These are phyloP conservation scores for Acacia acuminata DNA, from an alignment of 306 rosid species.

Conservation along the genomic window DNA sequence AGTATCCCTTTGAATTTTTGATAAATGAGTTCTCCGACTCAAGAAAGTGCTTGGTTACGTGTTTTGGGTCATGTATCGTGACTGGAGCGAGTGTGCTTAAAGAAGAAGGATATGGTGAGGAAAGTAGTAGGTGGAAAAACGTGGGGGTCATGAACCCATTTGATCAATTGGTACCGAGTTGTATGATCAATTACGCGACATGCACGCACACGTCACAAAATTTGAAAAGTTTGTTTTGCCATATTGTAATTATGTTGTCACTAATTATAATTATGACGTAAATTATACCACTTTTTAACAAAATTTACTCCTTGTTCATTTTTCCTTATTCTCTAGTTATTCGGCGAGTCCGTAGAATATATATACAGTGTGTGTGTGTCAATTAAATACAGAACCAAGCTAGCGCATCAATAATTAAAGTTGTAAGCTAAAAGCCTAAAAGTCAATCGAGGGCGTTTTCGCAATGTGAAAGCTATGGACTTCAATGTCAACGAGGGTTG, in stretches of 20 bases:
- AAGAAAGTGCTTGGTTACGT: constrained; percentile 74
- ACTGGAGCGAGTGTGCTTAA: constrained; percentile 70
- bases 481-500: background rate
- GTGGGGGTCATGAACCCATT: constrained; percentile 41
- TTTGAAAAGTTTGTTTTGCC: background rate
- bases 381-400: background rate
- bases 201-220: too few relatives aligned
- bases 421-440: background rate
- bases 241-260: background rate
- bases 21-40: constrained; percentile 87
- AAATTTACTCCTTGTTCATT: background rate
- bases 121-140: constrained; percentile 75
- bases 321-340: background rate
- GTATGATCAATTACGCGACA: background rate
- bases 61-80: constrained; percentile 70
- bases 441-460: background rate
- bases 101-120: constrained; percentile 85
- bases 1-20: constrained; percentile 91
- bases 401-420: background rate
- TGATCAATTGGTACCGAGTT: background rate
- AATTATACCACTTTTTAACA: background rate
- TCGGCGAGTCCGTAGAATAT: background rate
- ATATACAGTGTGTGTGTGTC: background rate
- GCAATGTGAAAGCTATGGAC: background rate
- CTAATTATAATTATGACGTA: background rate